Evolutionary conservation across 139 green algal genomes (phyloP).

Genomic region (Chlorella sp.): DNA sequence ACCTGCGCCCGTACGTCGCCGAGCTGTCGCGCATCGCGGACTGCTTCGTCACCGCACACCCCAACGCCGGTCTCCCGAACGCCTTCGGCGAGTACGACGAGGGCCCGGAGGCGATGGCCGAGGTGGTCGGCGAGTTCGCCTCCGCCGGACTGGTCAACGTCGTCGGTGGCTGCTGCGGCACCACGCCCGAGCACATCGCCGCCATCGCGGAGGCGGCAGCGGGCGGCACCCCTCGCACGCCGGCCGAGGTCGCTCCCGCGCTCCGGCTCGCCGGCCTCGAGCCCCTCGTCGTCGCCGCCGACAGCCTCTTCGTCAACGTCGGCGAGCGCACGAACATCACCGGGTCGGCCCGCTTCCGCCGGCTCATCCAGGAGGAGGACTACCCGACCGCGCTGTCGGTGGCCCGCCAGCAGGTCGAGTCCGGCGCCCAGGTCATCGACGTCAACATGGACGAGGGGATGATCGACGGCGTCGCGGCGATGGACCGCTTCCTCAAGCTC

Average conservation of each 20-base stretch:
- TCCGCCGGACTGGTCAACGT: slow-evolving; percentile 86
- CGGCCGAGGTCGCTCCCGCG: slow-evolving; percentile 49
- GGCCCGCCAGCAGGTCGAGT: slow-evolving; percentile 20
- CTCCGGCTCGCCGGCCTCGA: slow-evolving; percentile 92
- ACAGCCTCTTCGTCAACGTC: slow-evolving; percentile 90
- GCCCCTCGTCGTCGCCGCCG: slow-evolving; percentile 87
- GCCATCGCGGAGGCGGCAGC: slow-evolving; percentile 65
- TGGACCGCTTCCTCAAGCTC: slow-evolving; percentile 97
- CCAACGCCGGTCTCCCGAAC: slow-evolving; percentile 96
- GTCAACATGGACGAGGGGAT: slow-evolving; percentile 99
- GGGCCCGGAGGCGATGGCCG: slow-evolving; percentile 87
- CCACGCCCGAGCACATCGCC: slow-evolving; percentile 84
- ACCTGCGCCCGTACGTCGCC: slow-evolving; percentile 94
- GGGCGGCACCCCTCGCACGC: slow-evolving; percentile 60
- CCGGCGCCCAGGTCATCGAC: slow-evolving; percentile 90
- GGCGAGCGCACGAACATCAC: slow-evolving; percentile 98
- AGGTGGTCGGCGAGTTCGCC: slow-evolving; percentile 90
- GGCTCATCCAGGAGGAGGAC: slow-evolving; percentile 90
- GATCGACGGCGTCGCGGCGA: slow-evolving; percentile 90
- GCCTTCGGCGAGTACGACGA: slow-evolving; percentile 99
- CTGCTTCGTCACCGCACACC: slow-evolving; percentile 96
- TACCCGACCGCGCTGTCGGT: slow-evolving; percentile 23
- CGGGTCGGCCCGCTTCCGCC: slow-evolving; percentile 93
- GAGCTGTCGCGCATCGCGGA: slow-evolving; percentile 84
- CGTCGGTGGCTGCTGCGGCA: slow-evolving; percentile 95